phyloP scores from a whole-genome alignment of 2,329 filamentous ascomycete species.

The Cyanodermella asteris region DNA sequence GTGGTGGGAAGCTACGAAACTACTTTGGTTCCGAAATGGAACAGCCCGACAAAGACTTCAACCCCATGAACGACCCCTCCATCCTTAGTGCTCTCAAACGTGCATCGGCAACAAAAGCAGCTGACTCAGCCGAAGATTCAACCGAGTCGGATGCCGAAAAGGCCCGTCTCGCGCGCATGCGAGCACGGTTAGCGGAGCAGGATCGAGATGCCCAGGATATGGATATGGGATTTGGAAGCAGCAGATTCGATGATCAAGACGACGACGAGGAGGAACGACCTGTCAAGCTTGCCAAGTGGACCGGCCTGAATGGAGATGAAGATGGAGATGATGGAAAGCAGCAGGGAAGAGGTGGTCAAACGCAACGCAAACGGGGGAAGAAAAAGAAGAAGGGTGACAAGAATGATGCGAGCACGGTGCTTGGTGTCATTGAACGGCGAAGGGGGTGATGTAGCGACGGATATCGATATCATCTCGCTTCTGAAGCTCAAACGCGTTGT shows the following conservation, averaged over 20 bases:
- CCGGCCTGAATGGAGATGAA: conserved; percentile 15
- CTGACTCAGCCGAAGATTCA: conserved; percentile 17
- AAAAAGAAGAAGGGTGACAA: conserved; percentile 31
- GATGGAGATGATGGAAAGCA: conserved; percentile 8
- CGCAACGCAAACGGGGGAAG: no score
- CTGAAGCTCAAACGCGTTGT: no score
- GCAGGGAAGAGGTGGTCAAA: conserved; percentile 11
- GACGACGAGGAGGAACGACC: conserved; percentile 44
- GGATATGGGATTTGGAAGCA: conserved; percentile 84
- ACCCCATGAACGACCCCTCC: conserved; percentile 44
- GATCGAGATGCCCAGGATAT: conserved; percentile 75
- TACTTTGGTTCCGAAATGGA: conserved; percentile 27
- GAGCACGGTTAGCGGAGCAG: conserved; percentile 49
- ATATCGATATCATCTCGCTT: no score
- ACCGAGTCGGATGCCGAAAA: conserved; percentile 23
- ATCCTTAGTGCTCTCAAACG: conserved; percentile 72
- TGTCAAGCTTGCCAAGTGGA: conserved; percentile 43
- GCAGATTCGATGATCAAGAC: conserved; percentile 69
- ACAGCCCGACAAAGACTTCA: conserved; percentile 17
- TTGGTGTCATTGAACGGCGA: no score
- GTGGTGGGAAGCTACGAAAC: conserved; percentile 21
- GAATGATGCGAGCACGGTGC: no score
- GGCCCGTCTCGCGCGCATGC: conserved; percentile 46
- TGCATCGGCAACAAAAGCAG: conserved; percentile 38
- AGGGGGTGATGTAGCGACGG: no score